Conservation (phyloP, 2,329 filamentous ascomycete genomes). For the Xylariaceae sp. region DNA sequence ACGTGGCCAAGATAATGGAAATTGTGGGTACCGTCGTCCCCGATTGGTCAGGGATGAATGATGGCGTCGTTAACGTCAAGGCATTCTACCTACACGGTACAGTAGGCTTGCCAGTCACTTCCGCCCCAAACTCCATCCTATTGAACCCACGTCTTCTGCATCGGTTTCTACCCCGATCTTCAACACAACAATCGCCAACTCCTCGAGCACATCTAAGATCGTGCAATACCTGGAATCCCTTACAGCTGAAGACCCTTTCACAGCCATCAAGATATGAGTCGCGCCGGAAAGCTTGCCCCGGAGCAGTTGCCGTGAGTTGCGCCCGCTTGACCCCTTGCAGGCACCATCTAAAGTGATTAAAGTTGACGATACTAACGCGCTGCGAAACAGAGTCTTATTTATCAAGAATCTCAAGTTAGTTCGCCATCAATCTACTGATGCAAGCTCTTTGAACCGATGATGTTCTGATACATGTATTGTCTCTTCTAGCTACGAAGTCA, state of each 20-base stretch:
- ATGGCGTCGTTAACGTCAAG: constrained; percentile 4
- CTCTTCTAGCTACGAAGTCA: constrained; percentile 84
- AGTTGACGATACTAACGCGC: constrained; percentile 33
- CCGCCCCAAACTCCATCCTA: constrained; percentile 15
- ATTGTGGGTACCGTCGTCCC: not conserved
- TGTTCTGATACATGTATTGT: constrained; percentile 10
- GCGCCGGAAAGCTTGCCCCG: constrained; percentile 93
- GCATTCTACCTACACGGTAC: constrained; percentile 2
- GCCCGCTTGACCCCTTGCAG: constrained; percentile 21
- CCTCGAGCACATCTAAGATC: constrained; percentile 18
- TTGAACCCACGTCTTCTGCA: constrained; percentile 18
- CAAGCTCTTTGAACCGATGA: not conserved
- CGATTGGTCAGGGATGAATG: not conserved
- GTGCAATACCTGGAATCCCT: constrained; percentile 19
- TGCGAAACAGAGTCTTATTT: constrained; percentile 79
- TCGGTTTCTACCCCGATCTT: constrained; percentile 18
- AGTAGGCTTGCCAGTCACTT: constrained; percentile 13
- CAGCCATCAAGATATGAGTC: constrained; percentile 78
- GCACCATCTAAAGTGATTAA: constrained; percentile 1
- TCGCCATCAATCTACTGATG: not conserved
- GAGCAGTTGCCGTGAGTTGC: constrained; percentile 91
- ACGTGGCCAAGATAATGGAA: constrained; percentile 1
- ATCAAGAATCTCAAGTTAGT: constrained; percentile 97
- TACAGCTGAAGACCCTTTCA: constrained; percentile 15
- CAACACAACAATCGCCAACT: constrained; percentile 16